Evolutionary conservation across 2,329 filamentous ascomycete genomes (phyloP), one percentile per base, ranked within the genome.

Genomic region (Alternaria arbusti): DNA sequence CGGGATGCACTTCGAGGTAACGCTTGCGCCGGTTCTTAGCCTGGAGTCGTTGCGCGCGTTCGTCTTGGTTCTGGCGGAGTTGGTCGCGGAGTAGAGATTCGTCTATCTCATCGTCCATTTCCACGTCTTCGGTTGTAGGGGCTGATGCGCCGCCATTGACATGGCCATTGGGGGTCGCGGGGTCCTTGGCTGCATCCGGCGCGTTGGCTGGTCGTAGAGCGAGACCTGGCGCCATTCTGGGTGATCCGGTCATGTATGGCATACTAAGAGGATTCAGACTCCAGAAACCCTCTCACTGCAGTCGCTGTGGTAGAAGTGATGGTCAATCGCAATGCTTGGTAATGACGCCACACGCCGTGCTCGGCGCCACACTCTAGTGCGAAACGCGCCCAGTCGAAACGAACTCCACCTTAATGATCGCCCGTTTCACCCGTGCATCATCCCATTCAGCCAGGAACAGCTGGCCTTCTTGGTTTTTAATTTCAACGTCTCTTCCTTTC

Each of bases 1-100:
- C 86, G 3, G 90, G 89, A 74, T 95, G 87, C 5, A 87, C 83
- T 64, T 90, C 87, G 23, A 97, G 85, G 75, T 93, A 96, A 72
- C 90, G 89, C 69, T 91, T 90, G 13, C 93, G 87, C 54, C 93
- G 86, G 80, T 96, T 96, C 80, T 91, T 93, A 25, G 87, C 82
- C 32, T 84, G 83, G 54, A 93, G 86, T 51, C 66, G 70, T 52
- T 49, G 55, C 3, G 61, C 60, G 54, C 70, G 76, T 51, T 72
- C 66, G 17, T 72, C 66, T n/a, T 67, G 66, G 13, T 69, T 63
- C 25, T 69, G 64, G 40, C 59, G 65, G 12, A 61, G 22, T 50
- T 61, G 61, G 11, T 60, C 52, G 45, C 61, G 65, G 2, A 67
- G 59, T 25, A 73, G 61, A 1, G 63, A 61, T 4, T 64, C 61